phyloP scores from a whole-genome alignment of 768 basidiomycete species.

The Russula emetica region DNA sequence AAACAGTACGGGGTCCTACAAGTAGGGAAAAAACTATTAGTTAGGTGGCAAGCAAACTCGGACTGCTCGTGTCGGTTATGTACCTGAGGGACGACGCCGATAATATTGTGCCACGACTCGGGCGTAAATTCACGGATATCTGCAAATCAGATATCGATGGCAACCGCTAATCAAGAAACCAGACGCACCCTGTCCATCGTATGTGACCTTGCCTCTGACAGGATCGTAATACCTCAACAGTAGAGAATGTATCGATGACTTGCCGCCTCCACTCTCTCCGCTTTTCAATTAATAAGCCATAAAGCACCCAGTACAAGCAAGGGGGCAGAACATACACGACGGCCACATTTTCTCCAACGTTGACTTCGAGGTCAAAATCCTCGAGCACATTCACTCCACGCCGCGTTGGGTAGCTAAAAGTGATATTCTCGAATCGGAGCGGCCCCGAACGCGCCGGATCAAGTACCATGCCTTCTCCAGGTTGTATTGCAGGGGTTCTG shows the following conservation, averaged over 20 bases:
- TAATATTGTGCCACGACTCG: constrained; percentile 80
- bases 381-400: constrained; percentile 76
- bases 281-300: constrained; percentile 38
- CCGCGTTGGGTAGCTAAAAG: constrained; percentile 87
- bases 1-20: constrained; percentile 77
- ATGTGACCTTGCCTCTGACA: constrained; percentile 73
- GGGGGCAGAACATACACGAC: constrained; percentile 68
- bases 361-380: constrained; percentile 75
- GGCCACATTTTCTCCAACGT: constrained; percentile 82
- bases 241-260: constrained; percentile 86
- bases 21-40: not conserved
- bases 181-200: constrained; percentile 72
- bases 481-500: constrained; percentile 67
- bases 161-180: constrained; percentile 1
- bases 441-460: constrained; percentile 55
- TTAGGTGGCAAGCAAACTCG: not conserved
- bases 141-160: constrained; percentile 31
- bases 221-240: constrained; percentile 89
- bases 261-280: constrained; percentile 90
- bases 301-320: not conserved
- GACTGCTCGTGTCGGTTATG: not conserved
- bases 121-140: constrained; percentile 85
- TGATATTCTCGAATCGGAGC: constrained; percentile 77
- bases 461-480: constrained; percentile 56
- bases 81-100: constrained; percentile 90